These are phyloP conservation scores for Fusarium sp. DNA, from an alignment of 2,329 filamentous ascomycete genomes.

Conservation along the genomic window DNA sequence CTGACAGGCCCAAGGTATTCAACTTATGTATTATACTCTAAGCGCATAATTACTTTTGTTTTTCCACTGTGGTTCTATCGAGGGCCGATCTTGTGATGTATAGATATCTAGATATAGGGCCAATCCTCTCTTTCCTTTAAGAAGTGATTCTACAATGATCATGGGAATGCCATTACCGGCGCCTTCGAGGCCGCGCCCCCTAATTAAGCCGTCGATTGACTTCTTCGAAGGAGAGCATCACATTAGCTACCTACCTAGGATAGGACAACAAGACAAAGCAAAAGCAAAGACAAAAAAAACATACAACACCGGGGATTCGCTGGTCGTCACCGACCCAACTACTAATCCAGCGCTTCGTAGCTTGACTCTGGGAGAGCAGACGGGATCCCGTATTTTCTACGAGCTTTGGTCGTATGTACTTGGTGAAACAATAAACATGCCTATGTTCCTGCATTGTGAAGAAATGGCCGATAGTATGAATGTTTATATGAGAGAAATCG, in stretches of 20 bases:
- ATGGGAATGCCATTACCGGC: neutral
- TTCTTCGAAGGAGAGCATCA: neutral
- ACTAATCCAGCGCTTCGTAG: conserved; percentile 39
- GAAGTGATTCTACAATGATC: neutral
- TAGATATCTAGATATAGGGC: neutral
- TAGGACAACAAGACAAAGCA: neutral
- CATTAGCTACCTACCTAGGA: neutral
- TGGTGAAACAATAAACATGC: no score
- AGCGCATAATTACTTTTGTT: neutral
- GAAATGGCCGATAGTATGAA: neutral
- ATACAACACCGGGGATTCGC: conserved; percentile 39
- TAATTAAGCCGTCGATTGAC: neutral
- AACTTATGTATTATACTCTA: neutral
- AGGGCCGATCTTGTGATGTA: neutral
- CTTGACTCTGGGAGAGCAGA: conserved; percentile 35
- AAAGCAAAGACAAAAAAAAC: neutral
- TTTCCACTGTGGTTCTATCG: neutral
- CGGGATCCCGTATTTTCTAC: conserved; percentile 36
- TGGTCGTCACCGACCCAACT: conserved; percentile 37
- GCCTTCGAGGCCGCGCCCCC: neutral
- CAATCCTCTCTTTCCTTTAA: no score
- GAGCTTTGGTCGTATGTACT: conserved; percentile 22
- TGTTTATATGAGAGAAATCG: neutral
- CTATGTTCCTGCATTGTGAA: neutral
- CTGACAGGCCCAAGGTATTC: neutral